A percentile compares a stretch with the other conserved stretches of the same genome.
phyloP scores from a whole-genome alignment of 2,329 filamentous ascomycete species.

The Graphiopsis chlorocephala region DNA sequence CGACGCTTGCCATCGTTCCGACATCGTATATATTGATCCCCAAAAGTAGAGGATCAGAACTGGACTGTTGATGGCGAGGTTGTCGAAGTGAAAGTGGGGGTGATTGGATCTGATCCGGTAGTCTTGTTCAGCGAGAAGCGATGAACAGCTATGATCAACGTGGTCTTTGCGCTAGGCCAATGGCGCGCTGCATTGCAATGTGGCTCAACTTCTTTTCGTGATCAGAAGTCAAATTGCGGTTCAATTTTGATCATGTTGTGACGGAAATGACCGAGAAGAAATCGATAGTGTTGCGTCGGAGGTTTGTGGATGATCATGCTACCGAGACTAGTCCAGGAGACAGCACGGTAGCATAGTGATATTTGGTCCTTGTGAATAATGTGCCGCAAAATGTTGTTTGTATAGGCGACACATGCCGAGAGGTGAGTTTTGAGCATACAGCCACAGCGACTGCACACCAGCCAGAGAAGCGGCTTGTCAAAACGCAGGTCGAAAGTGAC shows the following conservation, averaged over 20 bases:
- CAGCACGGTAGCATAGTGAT: neutral
- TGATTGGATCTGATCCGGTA: slow-evolving; percentile 30
- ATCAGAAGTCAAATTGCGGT: slow-evolving; percentile 20
- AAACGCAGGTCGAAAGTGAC: slow-evolving; percentile 17
- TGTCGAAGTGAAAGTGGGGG: neutral
- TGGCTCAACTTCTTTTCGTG: slow-evolving; percentile 15
- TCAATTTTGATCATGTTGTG: slow-evolving; percentile 20
- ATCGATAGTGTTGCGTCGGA: slow-evolving; percentile 1
- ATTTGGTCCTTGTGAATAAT: neutral
- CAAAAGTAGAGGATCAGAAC: neutral
- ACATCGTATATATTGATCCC: neutral
- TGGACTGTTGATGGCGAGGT: neutral
- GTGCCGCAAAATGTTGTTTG: neutral
- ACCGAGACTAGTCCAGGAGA: neutral
- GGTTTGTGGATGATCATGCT: neutral
- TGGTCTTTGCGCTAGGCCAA: slow-evolving; percentile 20
- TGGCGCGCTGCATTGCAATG: slow-evolving; percentile 17
- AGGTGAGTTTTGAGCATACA: neutral
- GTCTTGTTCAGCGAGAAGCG: slow-evolving; percentile 19
- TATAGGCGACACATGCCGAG: neutral
- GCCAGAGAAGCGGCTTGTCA: slow-evolving; percentile 16
- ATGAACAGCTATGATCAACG: slow-evolving; percentile 32
- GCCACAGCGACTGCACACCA: neutral
- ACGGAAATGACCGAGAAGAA: slow-evolving; percentile 22
- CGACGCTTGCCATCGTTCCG: neutral